Percentiles rank a stretch among this genome's conserved stretches.
phyloP scores from a whole-genome alignment of 2,329 filamentous ascomycete species.

The Stagonosporopsis cucurbitacearum region DNA sequence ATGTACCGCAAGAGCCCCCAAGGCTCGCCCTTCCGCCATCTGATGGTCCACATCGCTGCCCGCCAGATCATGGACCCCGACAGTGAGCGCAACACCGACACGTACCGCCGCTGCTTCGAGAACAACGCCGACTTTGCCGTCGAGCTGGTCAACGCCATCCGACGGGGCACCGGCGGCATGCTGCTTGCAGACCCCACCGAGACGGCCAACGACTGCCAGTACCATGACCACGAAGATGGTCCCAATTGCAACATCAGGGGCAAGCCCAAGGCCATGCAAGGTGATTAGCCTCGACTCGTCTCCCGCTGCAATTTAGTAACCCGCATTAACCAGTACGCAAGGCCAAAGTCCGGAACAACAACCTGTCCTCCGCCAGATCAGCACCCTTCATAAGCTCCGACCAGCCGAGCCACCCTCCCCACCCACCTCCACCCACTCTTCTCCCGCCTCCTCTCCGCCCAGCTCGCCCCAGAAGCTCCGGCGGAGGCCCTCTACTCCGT shows the following conservation, averaged over 20 bases:
- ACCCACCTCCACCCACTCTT: constrained; percentile 35
- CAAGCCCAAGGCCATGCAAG: constrained; percentile 45
- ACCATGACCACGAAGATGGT: constrained; percentile 59
- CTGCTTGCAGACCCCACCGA: constrained; percentile 61
- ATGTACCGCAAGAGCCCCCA: constrained; percentile 57
- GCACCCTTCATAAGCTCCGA: constrained; percentile 36
- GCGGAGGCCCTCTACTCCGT: constrained; percentile 44
- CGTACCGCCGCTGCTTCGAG: constrained; percentile 59
- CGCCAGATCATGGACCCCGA: constrained; percentile 64
- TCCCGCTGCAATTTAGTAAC: constrained; percentile 38
- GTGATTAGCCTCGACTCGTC: constrained; percentile 39
- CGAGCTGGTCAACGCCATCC: constrained; percentile 61
- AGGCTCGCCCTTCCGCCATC: constrained; percentile 56
- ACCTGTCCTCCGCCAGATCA: constrained; percentile 42
- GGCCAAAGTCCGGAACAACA: constrained; percentile 33
- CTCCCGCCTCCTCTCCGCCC: constrained; percentile 35
- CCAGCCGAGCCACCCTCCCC: constrained; percentile 42
- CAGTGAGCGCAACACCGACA: constrained; percentile 56
- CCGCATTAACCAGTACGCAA: constrained; percentile 47
- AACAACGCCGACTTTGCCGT: constrained; percentile 60
- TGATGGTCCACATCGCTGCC: constrained; percentile 62
- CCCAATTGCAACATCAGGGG: constrained; percentile 48
- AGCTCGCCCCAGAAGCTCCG: constrained; percentile 42
- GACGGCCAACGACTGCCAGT: constrained; percentile 53
- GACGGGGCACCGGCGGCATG: constrained; percentile 56